Conservation (phyloP, 2,329 filamentous ascomycete species). For the Podosphaera fusca region DNA sequence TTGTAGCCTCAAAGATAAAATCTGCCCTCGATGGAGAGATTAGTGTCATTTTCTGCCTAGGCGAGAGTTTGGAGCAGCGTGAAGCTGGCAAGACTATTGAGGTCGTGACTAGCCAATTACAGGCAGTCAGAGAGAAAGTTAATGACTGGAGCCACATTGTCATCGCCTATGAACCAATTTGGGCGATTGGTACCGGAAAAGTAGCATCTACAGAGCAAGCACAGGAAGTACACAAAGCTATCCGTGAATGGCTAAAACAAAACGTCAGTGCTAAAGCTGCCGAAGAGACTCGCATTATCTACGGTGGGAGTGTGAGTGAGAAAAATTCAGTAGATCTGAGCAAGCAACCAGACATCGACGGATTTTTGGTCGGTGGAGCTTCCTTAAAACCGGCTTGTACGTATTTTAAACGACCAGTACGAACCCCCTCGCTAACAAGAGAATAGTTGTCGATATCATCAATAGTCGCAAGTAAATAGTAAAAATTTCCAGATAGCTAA, state of each 20-base stretch:
- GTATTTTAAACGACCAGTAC: conserved; percentile 16
- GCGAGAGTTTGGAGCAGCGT: conserved; percentile 83
- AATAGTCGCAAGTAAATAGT: conserved; percentile 24
- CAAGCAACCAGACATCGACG: conserved; percentile 88
- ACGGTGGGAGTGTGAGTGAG: conserved; percentile 88
- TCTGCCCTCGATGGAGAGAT: conserved; percentile 69
- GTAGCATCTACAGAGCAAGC: conserved; percentile 75
- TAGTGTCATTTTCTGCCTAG: conserved; percentile 88
- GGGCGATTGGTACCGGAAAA: conserved; percentile 86
- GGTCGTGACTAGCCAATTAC: conserved; percentile 66
- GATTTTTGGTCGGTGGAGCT: conserved; percentile 89
- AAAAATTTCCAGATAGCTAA: not conserved
- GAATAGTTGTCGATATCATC: conserved; percentile 41
- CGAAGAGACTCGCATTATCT: conserved; percentile 79
- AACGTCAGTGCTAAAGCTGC: conserved; percentile 53
- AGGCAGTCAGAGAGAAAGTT: conserved; percentile 56
- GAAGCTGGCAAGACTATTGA: conserved; percentile 69
- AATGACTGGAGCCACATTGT: conserved; percentile 86
- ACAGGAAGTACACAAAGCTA: conserved; percentile 80
- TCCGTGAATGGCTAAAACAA: conserved; percentile 69
- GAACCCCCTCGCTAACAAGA: not conserved
- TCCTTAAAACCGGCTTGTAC: conserved; percentile 89
- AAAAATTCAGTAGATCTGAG: conserved; percentile 92
- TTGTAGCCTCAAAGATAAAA: conserved; percentile 88
- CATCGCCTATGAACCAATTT: conserved; percentile 97